Evolutionary conservation across 169 alveolate species (phyloP), one percentile per base, ranked within the genome.

Genomic region (Eimeria brunetti): DNA sequence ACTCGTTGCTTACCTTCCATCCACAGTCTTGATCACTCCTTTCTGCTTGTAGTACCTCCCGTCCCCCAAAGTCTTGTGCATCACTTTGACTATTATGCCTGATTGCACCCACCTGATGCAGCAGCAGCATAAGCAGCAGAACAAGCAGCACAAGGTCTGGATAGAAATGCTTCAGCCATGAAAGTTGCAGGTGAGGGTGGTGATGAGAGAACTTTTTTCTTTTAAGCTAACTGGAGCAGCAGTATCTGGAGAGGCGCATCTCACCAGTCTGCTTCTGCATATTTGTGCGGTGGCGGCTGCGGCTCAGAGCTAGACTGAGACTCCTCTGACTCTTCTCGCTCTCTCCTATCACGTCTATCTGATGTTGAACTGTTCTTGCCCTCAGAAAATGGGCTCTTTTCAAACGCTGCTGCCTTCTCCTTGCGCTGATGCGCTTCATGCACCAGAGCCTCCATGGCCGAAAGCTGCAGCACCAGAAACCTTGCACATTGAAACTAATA

Each of bases 21-120:
- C 96, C 60, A 94, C 94, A 14, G 53, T 0, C 46, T 38, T 60
- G 75, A 94, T 78, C 33, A 20, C 64, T 53, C 96, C 96, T 41
- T 94, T 94, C 76, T 94, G 89, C 78, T 78, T 94, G 94, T 86
- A 94, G 67, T 86, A 94, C 30, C 27, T 64, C 22, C 96, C 96
- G 36, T 86, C 96, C 8, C 94, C 96, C 76, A 94, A 58, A 22
- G 81, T 71, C 67, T 75, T 71, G 78, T 86, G 94, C 86, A 94
- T 58, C 78, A 88, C 94, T 46, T 94, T 94, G 80, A 86, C 94
- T 1, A 94, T 36, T 75, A 88, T 38, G 30, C 91, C 91, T 14
- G 73, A 76, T 51, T 80, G 69, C 49, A 88, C 27, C 96, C 96
- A 94, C 96, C 96, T 86, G 83, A 33, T 27, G 69, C 49, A 36